Conservation (phyloP, 2,329 filamentous ascomycete genomes). For the Pestalotiopsis fici region DNA sequence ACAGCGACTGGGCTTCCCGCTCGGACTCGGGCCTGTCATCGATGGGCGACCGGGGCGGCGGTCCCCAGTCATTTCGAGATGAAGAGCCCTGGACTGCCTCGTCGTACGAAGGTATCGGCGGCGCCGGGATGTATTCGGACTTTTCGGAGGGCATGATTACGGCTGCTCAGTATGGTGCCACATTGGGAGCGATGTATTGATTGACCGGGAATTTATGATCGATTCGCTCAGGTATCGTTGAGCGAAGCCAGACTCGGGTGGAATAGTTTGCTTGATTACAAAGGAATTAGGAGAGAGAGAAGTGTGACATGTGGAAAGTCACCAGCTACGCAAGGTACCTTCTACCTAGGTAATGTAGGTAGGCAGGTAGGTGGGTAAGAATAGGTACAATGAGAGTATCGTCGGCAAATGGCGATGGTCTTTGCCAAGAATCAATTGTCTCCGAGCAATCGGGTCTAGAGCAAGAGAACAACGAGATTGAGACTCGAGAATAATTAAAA, state of each 20-base stretch:
- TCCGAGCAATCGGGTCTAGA: neutral
- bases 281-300: neutral
- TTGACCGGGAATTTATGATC: neutral
- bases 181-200: slow-evolving; percentile 5
- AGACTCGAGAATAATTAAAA: neutral
- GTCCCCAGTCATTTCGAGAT: slow-evolving; percentile 47
- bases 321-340: too few relatives aligned
- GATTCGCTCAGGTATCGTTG: neutral
- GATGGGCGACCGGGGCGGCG: slow-evolving; percentile 59
- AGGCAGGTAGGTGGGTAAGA: too few relatives aligned
- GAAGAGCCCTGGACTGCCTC: slow-evolving; percentile 68
- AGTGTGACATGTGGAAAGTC: neutral
- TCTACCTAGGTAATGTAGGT: too few relatives aligned
- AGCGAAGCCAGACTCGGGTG: neutral
- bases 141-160: slow-evolving; percentile 48
- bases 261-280: neutral
- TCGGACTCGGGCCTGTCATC: slow-evolving; percentile 68
- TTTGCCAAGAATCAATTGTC: neutral
- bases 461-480: neutral
- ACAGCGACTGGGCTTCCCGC: slow-evolving; percentile 75
- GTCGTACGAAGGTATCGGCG: slow-evolving; percentile 82
- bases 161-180: neutral
- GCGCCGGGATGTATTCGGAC: slow-evolving; percentile 60
- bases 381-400: neutral
- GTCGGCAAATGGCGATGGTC: neutral